A percentile compares a stretch with the other conserved stretches of the same genome.
phyloP scores from a whole-genome alignment of 2,329 filamentous ascomycete species.

The Colletotrichum spaethianum region DNA sequence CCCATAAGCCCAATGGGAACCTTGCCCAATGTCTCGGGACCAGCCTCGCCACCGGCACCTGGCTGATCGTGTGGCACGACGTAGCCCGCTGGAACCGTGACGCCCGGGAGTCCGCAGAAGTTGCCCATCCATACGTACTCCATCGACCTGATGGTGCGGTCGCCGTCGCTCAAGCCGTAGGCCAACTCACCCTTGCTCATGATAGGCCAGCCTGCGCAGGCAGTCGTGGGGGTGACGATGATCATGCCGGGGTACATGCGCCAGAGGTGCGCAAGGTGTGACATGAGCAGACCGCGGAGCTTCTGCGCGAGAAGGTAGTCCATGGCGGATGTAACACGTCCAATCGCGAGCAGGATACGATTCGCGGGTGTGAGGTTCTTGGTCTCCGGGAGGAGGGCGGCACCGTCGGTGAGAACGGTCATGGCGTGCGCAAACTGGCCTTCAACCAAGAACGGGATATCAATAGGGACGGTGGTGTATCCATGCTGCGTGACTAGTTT shows the following conservation, averaged over 20 bases:
- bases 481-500: conserved; percentile 66
- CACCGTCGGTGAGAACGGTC: conserved; percentile 77
- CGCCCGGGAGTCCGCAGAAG: conserved; percentile 62
- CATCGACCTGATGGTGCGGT: conserved; percentile 62
- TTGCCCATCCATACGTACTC: conserved; percentile 67
- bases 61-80: conserved; percentile 53
- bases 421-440: conserved; percentile 81
- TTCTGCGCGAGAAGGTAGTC: conserved; percentile 81
- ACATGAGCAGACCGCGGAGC: conserved; percentile 77
- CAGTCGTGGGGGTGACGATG: conserved; percentile 79
- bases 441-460: conserved; percentile 71
- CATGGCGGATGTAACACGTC: conserved; percentile 71
- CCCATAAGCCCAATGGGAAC: conserved; percentile 70
- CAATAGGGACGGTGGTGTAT: conserved; percentile 69
- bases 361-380: conserved; percentile 71
- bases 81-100: conserved; percentile 63
- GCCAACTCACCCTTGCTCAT: conserved; percentile 52
- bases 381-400: conserved; percentile 62
- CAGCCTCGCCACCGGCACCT: conserved; percentile 50
- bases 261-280: conserved; percentile 79
- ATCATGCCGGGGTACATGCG: conserved; percentile 75
- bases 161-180: conserved; percentile 62
- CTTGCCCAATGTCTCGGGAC: conserved; percentile 53
- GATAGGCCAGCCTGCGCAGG: conserved; percentile 62
- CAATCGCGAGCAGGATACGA: conserved; percentile 76